These are phyloP conservation scores for Actinomucor elegans DNA, from an alignment of 371 early-diverging fungal genomes.

Conservation along the genomic window DNA sequence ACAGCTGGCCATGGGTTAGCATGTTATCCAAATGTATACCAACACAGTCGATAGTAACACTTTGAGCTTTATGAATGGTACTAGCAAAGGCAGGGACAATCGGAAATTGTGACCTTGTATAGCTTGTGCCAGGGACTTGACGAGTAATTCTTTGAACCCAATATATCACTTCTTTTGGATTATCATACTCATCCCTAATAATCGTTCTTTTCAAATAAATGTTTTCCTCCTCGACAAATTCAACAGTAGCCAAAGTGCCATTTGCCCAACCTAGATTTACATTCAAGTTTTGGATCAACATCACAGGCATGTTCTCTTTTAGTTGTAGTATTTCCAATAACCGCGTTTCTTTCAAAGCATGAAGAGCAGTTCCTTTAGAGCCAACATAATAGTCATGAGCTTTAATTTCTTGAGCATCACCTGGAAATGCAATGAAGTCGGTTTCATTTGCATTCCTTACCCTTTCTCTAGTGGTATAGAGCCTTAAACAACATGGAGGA, in stretches of 20 bases:
- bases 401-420: not conserved
- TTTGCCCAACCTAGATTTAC: not conserved
- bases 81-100: not conserved
- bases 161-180: too few relatives aligned
- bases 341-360: not conserved
- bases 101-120: not conserved
- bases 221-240: conserved; percentile 1
- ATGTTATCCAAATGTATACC: not conserved
- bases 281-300: conserved; percentile 2
- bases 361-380: not conserved
- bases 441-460: not conserved
- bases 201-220: conserved; percentile 5
- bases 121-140: not conserved
- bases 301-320: not conserved
- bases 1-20: conserved; percentile 12
- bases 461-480: not conserved
- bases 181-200: too few relatives aligned
- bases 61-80: not conserved
- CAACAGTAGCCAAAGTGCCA: not conserved
- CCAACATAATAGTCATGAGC: not conserved
- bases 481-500: not conserved
- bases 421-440: not conserved
- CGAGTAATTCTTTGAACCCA: conserved; percentile 3
- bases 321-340: not conserved
- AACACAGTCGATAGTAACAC: not conserved